phyloP scores from a whole-genome alignment of 345 rosid genomes.

The Linum lewisii region DNA sequence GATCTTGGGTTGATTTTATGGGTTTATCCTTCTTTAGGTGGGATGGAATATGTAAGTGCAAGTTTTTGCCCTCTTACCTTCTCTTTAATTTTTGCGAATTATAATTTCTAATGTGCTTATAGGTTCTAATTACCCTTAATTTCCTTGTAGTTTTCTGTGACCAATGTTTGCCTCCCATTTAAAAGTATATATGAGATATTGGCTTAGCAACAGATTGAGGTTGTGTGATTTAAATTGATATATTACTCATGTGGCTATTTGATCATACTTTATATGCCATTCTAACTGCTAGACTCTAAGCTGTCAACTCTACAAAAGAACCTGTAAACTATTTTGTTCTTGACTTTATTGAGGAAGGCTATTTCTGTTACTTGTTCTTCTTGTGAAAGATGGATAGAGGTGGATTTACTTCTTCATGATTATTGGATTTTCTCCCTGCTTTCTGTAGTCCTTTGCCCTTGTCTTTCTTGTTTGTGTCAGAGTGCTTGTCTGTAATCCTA shows the following conservation, averaged over 20 bases:
- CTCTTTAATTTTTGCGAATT: not conserved
- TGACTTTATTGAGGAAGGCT: too few species aligned
- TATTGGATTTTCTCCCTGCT: not conserved
- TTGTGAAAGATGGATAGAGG: not conserved
- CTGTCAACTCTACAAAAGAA: too few species aligned
- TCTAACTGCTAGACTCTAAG: not conserved
- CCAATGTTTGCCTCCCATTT: not conserved
- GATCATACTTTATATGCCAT: too few species aligned
- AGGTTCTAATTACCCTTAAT: not conserved
- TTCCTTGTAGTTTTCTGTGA: not conserved
- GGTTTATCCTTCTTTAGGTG: slow-evolving; percentile 82
- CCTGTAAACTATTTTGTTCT: too few species aligned
- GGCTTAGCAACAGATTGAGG: not conserved
- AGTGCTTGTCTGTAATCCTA: not conserved
- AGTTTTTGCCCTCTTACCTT: not conserved
- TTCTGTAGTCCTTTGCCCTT: not conserved
- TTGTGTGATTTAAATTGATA: not conserved
- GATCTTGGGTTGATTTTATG: slow-evolving; percentile 78
- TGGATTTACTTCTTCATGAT: not conserved
- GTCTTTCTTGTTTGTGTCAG: not conserved
- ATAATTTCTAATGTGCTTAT: not conserved
- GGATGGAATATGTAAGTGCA: slow-evolving; percentile 70
- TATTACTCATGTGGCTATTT: not conserved
- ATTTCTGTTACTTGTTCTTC: too few species aligned
- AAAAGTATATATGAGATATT: not conserved